These are phyloP conservation scores for Penicillium steckii DNA, from an alignment of 495 filamentous ascomycete species.

Conservation along the genomic window DNA sequence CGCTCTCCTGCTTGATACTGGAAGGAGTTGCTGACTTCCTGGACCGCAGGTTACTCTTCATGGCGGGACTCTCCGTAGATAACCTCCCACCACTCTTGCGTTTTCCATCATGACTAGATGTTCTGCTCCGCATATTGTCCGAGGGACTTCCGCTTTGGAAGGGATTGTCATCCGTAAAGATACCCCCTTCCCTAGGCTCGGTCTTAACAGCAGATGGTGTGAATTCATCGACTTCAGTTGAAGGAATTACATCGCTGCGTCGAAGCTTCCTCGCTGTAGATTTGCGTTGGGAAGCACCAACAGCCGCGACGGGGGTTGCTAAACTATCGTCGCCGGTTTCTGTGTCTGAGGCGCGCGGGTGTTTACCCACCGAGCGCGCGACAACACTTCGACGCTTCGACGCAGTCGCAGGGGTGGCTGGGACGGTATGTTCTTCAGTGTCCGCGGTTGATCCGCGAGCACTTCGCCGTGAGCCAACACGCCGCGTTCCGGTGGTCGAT, in stretches of 20 bases:
- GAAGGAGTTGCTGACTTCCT: slow-evolving; percentile 35
- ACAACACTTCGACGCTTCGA: slow-evolving; percentile 28
- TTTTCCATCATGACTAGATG: slow-evolving; percentile 44
- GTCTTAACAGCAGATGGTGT: slow-evolving; percentile 33
- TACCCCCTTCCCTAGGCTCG: slow-evolving; percentile 45
- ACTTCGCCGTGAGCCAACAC: slow-evolving; percentile 41
- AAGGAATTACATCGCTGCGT: slow-evolving; percentile 56
- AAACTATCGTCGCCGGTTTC: slow-evolving; percentile 42
- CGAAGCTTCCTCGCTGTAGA: slow-evolving; percentile 50
- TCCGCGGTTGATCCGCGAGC: slow-evolving; percentile 36
- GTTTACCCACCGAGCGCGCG: slow-evolving; percentile 49
- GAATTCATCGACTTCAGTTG: slow-evolving; percentile 38
- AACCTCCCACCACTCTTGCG: slow-evolving; percentile 47
- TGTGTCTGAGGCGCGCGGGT: slow-evolving; percentile 51
- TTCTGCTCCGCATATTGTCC: slow-evolving; percentile 27
- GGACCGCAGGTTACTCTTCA: slow-evolving; percentile 36
- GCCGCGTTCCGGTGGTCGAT: slow-evolving; percentile 40
- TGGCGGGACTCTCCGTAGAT: slow-evolving; percentile 32
- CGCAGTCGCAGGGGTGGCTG: slow-evolving; percentile 30
- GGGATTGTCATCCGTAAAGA: slow-evolving; percentile 87
- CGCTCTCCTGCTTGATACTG: slow-evolving; percentile 38
- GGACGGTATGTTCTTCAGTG: slow-evolving; percentile 29
- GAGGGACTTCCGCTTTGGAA: slow-evolving; percentile 85
- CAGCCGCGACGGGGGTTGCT: slow-evolving; percentile 34
- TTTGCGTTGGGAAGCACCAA: slow-evolving; percentile 32